These are phyloP conservation scores for Paramecium sonneborni DNA, from an alignment of 73 alveolate genomes.

Conservation along the genomic window DNA sequence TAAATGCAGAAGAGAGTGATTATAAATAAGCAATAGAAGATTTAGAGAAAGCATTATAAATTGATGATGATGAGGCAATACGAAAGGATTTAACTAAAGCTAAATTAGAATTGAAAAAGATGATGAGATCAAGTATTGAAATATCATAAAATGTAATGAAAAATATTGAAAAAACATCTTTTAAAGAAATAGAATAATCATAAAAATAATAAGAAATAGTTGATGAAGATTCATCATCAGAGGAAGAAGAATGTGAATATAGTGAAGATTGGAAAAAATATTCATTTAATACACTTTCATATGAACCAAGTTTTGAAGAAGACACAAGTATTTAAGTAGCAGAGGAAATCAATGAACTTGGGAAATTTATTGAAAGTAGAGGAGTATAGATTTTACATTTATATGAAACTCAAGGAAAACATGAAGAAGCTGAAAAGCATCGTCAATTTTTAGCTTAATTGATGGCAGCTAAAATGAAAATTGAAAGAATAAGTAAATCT, in stretches of 20 bases:
- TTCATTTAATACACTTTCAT: neutral
- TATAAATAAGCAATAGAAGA: conserved; percentile 25
- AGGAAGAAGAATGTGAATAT: neutral
- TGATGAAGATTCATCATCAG: neutral
- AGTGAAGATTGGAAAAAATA: conserved; percentile 45
- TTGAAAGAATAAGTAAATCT: conserved; percentile 35
- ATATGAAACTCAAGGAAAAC: neutral
- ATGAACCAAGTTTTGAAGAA: conserved; percentile 34
- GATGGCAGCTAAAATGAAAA: neutral
- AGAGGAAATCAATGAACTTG: conserved; percentile 5
- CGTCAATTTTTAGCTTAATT: too few relatives aligned
- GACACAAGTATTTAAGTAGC: neutral
- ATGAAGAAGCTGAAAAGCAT: too few relatives aligned
- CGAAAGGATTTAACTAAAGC: conserved; percentile 7
- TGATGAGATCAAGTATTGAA: conserved; percentile 25
- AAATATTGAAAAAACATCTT: conserved; percentile 10
- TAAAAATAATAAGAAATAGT: neutral
- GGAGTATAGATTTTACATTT: neutral
- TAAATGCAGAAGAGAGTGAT: conserved; percentile 38
- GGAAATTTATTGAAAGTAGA: conserved; percentile 36
- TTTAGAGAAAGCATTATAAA: neutral
- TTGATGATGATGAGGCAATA: neutral
- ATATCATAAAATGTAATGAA: conserved; percentile 1
- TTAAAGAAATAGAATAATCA: neutral
- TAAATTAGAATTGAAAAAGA: conserved; percentile 8